Percentiles rank a stretch among this genome's conserved stretches.
Conservation (phyloP, 148 eudicot species). For the Diospyros kaki region DNA sequence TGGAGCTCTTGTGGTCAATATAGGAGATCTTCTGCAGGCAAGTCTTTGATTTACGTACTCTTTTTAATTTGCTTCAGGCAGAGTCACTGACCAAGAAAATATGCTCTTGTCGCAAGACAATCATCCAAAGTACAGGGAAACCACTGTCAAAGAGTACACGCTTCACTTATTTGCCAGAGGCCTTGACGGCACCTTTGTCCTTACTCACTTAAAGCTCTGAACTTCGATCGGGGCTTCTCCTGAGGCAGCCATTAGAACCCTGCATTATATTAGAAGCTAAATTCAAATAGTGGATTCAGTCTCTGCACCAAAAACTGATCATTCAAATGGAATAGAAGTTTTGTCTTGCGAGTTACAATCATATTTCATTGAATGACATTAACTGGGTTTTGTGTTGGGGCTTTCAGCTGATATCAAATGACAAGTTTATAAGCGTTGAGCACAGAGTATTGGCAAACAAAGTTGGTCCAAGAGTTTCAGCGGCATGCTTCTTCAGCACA, state of each 20-base stretch:
- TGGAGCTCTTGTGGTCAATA: conserved; percentile 34
- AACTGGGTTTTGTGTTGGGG: too few species aligned
- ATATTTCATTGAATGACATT: too few species aligned
- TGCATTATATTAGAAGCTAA: too few species aligned
- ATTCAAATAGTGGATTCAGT: too few species aligned
- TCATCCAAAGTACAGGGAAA: conserved; percentile 12
- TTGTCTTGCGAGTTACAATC: too few species aligned
- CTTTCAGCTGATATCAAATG: conserved; percentile 47
- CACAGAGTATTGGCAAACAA: conserved; percentile 42
- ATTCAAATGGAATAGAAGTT: too few species aligned
- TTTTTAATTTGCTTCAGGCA: not conserved
- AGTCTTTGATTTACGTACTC: not conserved
- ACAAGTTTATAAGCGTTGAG: conserved; percentile 48
- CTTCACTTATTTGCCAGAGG: conserved; percentile 6
- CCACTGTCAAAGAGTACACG: not conserved
- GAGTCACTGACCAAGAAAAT: conserved; percentile 21
- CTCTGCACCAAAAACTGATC: too few species aligned
- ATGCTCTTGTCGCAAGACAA: conserved; percentile 8
- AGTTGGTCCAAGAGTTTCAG: conserved; percentile 39
- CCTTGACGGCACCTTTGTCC: conserved; percentile 7
- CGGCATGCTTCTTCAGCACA: conserved; percentile 43
- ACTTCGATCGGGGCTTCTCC: too few species aligned
- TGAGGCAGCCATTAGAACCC: too few species aligned
- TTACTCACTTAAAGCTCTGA: too few species aligned
- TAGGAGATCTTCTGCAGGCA: conserved; percentile 38